Base-by-base conservation (phyloP, 352 stramenopile species). In the Globisporangium barbulae region DNA sequence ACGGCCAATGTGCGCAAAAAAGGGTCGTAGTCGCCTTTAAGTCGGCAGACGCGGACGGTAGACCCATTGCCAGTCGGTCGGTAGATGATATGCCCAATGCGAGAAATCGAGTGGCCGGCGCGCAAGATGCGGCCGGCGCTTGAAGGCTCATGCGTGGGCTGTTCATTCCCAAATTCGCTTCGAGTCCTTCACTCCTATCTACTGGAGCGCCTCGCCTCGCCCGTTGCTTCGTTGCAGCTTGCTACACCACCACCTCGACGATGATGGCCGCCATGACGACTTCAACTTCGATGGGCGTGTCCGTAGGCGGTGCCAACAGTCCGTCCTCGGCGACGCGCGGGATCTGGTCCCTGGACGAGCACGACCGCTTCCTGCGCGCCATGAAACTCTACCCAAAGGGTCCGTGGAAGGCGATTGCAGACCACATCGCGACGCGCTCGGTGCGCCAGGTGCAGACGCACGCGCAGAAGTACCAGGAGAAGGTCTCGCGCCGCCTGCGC, bases 391-490 rank as follows among this genome's bases (percentile, higher is more conserved):
- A 76, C 65, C 83, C 83, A 2, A 83, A 85, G 65, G 83, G 83
- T 19, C 83, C 83, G 47, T 91, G 83, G 83, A 89, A 89, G 61
- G 69, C 76, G 8, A 88, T 91, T 28, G 83, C 83, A 12, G 80
- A 88, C 64, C 75, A 88, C 65, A 87, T 91, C 60, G 75, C 65
- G 35, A 91, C 83, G 44, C 80, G 83, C 9, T 89, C 81, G 1
- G 81, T 88, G 68, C 70, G 78, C 15, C 83, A 91, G 53, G 80
- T 88, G 66, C 83, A 91, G 61, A 90, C 80, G 6, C 83, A 91
- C 67, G 81, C 81, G n/a, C 83, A 91, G 31, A 91, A 91, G 68
- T 91, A 89, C 50, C 81, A 90, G 52, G 78, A 91, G 59, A 91
- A 91, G 52, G 73, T 91, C 30, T 81, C 78, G 39, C 79, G 83